A percentile compares a stretch with the other conserved stretches of the same genome.
These are phyloP conservation scores for Suillus discolor DNA, from an alignment of 768 basidiomycete genomes.

Conservation along the genomic window DNA sequence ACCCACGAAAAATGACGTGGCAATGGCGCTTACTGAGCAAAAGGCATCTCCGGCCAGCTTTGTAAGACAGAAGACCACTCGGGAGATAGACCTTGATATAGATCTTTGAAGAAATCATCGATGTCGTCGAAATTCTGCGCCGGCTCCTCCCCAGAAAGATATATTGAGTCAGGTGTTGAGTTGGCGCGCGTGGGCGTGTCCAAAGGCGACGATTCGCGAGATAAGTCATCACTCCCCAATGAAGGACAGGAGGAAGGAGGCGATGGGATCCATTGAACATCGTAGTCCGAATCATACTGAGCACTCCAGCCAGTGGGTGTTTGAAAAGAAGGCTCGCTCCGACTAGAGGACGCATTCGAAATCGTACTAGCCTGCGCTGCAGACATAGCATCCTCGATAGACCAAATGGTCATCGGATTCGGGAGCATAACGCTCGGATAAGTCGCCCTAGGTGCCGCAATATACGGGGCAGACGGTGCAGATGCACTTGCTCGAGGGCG, in stretches of 20 bases:
- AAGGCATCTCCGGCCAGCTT: not conserved
- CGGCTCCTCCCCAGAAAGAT: not conserved
- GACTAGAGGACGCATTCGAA: not conserved
- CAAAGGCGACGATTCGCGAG: not conserved
- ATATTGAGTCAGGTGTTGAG: not conserved
- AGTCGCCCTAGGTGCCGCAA: not conserved
- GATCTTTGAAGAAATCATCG: not conserved
- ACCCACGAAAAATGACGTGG: not conserved
- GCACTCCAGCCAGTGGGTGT: not conserved
- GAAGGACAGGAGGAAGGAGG: not conserved
- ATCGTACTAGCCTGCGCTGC: not conserved
- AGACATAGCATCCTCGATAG: not conserved
- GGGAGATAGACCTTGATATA: not conserved
- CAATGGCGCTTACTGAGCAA: not conserved
- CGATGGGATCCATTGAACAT: not conserved
- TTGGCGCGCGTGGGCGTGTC: not conserved
- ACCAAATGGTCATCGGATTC: not conserved
- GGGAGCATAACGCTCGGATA: conserved; percentile 2
- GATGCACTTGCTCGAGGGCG: not conserved
- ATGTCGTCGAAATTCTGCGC: not conserved
- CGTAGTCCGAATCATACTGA: not conserved
- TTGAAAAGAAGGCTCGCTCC: not conserved
- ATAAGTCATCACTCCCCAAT: not conserved
- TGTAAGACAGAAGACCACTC: not conserved
- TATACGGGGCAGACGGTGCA: not conserved